A percentile compares a stretch with the other conserved stretches of the same genome.
Conservation (phyloP, 129 eudicot genomes). For the Chrysanthemum makinoi region DNA sequence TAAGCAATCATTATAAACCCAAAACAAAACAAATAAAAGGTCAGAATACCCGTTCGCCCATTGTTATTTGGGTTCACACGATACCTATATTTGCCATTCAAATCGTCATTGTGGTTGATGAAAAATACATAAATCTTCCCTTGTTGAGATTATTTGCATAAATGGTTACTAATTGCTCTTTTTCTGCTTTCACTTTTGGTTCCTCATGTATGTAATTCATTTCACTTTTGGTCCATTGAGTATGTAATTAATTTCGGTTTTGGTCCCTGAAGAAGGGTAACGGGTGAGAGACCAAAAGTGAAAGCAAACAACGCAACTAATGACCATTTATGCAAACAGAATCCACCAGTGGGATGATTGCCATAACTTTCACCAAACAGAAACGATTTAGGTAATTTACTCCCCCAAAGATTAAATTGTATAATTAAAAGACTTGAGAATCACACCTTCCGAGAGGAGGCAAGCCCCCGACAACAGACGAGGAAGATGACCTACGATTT, state of each 20-base stretch:
- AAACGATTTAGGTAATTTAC: too few relatives aligned
- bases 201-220: too few relatives aligned
- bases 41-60: background rate
- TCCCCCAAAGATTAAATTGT: background rate
- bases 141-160: too few relatives aligned
- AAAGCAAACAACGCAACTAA: too few relatives aligned
- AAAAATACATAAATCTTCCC: too few relatives aligned
- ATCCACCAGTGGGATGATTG: background rate
- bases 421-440: background rate
- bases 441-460: conserved; percentile 97
- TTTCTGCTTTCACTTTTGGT: too few relatives aligned
- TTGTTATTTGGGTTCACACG: background rate
- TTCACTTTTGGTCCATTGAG: too few relatives aligned
- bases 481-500: conserved; percentile 64
- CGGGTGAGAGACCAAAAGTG: too few relatives aligned
- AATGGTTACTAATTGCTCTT: too few relatives aligned
- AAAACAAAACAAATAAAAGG: background rate
- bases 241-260: too few relatives aligned
- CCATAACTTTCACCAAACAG: background rate
- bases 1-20: conserved; percentile 12
- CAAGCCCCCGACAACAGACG: conserved; percentile 88
- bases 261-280: too few relatives aligned
- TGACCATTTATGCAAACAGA: too few relatives aligned
- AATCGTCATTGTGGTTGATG: background rate
- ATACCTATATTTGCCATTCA: background rate